Percentiles rank a stretch among this genome's conserved stretches.
phyloP scores from a whole-genome alignment of 352 stramenopile species.

The Phytophthora syringae region DNA sequence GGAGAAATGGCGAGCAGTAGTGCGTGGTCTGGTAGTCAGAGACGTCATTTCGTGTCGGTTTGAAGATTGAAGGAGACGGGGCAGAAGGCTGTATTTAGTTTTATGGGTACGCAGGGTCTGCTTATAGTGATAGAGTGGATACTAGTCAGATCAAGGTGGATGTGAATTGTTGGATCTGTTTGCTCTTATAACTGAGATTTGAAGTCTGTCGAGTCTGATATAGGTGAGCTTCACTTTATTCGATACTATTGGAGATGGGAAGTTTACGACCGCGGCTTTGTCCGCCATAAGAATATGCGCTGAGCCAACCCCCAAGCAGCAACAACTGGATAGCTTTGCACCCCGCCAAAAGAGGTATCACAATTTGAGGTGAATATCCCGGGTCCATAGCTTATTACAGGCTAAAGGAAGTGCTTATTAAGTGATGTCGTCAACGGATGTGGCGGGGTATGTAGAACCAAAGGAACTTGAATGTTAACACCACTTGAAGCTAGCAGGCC shows the following conservation, averaged over 20 bases:
- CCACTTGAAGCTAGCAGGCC: constrained; percentile 9
- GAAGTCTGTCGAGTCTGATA: neutral
- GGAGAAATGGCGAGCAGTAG: constrained; percentile 23
- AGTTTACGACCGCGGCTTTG: constrained; percentile 1
- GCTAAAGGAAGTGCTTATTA: neutral
- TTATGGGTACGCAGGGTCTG: constrained; percentile 1
- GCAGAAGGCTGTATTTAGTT: neutral
- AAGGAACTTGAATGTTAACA: constrained; percentile 8
- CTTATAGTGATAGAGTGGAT: neutral
- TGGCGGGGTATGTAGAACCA: neutral
- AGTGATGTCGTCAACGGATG: neutral
- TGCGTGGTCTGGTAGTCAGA: constrained; percentile 16
- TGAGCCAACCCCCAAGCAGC: constrained; percentile 35
- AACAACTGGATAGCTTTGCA: constrained; percentile 14
- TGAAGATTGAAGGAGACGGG: constrained; percentile 23
- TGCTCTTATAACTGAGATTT: neutral
- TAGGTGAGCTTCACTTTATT: neutral
- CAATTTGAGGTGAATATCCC: neutral
- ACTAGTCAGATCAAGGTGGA: too few relatives aligned
- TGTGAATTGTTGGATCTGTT: neutral
- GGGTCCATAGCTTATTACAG: neutral
- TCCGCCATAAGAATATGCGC: constrained; percentile 35
- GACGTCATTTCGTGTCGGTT: constrained; percentile 33
- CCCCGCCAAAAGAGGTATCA: neutral
- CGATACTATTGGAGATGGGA: neutral